Conservation (phyloP, 331 rosid species). For the Malus hybrid region DNA sequence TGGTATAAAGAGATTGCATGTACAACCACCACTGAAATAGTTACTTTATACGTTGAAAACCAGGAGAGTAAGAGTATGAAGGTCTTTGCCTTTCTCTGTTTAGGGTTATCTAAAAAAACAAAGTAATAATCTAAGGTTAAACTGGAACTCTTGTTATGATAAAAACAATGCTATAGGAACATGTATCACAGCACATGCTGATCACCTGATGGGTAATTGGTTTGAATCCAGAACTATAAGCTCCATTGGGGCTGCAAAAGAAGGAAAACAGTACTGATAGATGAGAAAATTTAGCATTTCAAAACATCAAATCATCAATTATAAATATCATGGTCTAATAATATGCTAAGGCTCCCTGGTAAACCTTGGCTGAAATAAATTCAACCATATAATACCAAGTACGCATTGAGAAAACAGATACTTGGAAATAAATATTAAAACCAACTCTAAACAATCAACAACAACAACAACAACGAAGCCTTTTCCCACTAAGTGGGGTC, state of each 20-base stretch:
- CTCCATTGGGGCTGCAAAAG: slow-evolving; percentile 84
- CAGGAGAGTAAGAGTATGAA: background rate
- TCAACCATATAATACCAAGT: background rate
- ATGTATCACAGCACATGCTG: slow-evolving; percentile 34
- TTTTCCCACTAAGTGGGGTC: too few relatives aligned
- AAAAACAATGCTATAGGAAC: background rate
- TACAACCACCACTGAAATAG: background rate
- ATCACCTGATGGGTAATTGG: slow-evolving; percentile 99
- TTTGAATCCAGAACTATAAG: slow-evolving; percentile 93
- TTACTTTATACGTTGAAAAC: background rate
- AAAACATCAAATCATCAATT: background rate
- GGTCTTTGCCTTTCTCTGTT: background rate
- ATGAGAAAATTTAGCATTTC: background rate
- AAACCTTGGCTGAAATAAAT: background rate
- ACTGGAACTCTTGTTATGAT: background rate
- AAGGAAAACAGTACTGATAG: background rate
- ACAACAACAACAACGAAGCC: too few relatives aligned
- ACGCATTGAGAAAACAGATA: too few relatives aligned
- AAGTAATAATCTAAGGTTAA: background rate
- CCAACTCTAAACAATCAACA: too few relatives aligned
- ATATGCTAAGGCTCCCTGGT: background rate
- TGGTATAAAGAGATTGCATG: background rate
- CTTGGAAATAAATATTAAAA: too few relatives aligned
- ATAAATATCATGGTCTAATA: background rate
- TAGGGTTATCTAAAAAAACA: background rate